phyloP scores from a whole-genome alignment of 2,329 filamentous ascomycete genomes.

The Fusarium bactridioides region DNA sequence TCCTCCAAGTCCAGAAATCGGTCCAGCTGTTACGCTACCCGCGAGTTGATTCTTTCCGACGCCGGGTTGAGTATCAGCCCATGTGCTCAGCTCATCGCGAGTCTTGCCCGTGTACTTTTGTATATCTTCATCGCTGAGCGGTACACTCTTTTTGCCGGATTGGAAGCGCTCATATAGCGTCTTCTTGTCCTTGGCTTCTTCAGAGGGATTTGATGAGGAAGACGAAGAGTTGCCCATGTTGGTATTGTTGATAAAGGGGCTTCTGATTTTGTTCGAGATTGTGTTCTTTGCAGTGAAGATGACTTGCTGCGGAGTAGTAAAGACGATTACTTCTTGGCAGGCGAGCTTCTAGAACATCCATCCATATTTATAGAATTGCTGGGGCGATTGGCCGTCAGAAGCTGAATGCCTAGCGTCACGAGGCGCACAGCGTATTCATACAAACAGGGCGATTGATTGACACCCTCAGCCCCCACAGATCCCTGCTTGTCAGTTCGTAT shows the following conservation, averaged over 20 bases:
- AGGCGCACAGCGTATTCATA: neutral
- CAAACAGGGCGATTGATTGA: slow-evolving; percentile 1
- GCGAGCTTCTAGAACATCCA: neutral
- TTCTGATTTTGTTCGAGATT: too few relatives aligned
- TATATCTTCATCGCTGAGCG: slow-evolving; percentile 51
- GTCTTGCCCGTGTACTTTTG: slow-evolving; percentile 52
- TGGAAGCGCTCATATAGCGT: slow-evolving; percentile 45
- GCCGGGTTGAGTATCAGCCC: slow-evolving; percentile 50
- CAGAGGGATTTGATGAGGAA: neutral
- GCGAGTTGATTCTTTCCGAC: slow-evolving; percentile 52
- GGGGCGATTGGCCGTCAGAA: neutral
- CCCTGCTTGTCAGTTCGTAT: neutral
- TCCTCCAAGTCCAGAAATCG: slow-evolving; percentile 43
- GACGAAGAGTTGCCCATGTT: slow-evolving; percentile 23
- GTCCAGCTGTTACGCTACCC: slow-evolving; percentile 45
- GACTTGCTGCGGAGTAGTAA: too few relatives aligned
- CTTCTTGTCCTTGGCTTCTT: slow-evolving; percentile 35
- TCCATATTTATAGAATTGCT: slow-evolving; percentile 8
- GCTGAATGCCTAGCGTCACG: slow-evolving; percentile 11
- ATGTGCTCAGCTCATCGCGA: slow-evolving; percentile 46
- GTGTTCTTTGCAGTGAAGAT: neutral
- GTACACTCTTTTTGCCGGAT: slow-evolving; percentile 43
- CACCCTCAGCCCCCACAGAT: neutral
- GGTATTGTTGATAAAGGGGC: neutral
- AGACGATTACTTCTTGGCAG: neutral